Percentiles rank a stretch among this genome's conserved stretches.
phyloP scores from a whole-genome alignment of 2,329 filamentous ascomycete genomes.

The Coniella vitis region DNA sequence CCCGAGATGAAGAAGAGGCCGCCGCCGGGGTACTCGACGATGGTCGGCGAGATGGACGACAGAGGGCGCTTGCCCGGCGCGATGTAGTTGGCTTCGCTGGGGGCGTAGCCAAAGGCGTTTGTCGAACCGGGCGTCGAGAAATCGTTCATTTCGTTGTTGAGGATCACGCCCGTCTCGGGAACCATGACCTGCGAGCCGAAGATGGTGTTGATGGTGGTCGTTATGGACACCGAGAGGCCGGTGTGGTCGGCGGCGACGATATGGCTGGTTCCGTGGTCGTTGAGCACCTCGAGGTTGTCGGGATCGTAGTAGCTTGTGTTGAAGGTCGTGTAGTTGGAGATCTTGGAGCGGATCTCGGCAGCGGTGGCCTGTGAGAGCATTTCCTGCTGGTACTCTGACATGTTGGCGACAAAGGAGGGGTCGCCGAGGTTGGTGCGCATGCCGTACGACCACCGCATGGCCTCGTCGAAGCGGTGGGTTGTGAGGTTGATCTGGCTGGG shows the following conservation, averaged over 20 bases:
- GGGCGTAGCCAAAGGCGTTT: slow-evolving; percentile 73
- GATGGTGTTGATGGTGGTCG: slow-evolving; percentile 73
- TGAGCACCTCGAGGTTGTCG: slow-evolving; percentile 36
- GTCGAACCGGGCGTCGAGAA: slow-evolving; percentile 67
- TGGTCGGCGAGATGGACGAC: slow-evolving; percentile 65
- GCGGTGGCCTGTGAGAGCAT: slow-evolving; percentile 58
- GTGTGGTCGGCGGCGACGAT: slow-evolving; percentile 60
- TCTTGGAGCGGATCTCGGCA: slow-evolving; percentile 42
- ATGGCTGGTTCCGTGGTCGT: slow-evolving; percentile 64
- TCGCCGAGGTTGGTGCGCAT: slow-evolving; percentile 69
- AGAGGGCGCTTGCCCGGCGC: slow-evolving; percentile 71
- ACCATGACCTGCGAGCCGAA: slow-evolving; percentile 73
- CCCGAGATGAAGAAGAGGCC: slow-evolving; percentile 64
- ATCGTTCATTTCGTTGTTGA: slow-evolving; percentile 60
- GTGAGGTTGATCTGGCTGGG: slow-evolving; percentile 49
- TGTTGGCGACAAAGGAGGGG: slow-evolving; percentile 57
- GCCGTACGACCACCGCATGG: slow-evolving; percentile 76
- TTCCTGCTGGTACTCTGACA: slow-evolving; percentile 54
- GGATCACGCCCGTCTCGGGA: slow-evolving; percentile 74
- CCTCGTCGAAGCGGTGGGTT: slow-evolving; percentile 76
- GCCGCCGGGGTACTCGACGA: slow-evolving; percentile 39
- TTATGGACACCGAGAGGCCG: slow-evolving; percentile 69
- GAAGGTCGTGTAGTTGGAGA: slow-evolving; percentile 33
- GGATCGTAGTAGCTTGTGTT: slow-evolving; percentile 39
- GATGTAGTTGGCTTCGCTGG: slow-evolving; percentile 68